Evolutionary conservation across 306 rosid genomes (phyloP).

Genomic region (Acacia confusa): DNA sequence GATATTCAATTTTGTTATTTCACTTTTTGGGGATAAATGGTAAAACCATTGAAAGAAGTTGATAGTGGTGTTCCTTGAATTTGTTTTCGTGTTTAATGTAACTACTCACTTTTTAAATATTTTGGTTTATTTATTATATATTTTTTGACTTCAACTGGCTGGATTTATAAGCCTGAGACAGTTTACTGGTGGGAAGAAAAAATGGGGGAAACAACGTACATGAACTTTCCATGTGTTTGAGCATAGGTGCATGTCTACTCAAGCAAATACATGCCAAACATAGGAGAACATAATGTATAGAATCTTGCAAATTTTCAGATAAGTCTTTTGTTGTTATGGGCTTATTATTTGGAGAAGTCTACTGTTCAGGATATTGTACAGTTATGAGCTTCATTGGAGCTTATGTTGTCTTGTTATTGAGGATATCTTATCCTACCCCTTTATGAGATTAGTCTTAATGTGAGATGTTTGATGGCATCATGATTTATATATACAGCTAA

Average conservation of each 20-base stretch:
- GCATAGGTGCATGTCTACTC: neutral
- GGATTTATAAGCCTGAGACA: neutral
- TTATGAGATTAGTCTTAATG: constrained; percentile 9
- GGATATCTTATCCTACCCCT: neutral
- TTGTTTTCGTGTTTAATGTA: neutral
- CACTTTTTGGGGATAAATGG: neutral
- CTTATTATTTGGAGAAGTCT: neutral
- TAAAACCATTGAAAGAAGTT: neutral
- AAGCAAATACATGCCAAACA: neutral
- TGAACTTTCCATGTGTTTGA: neutral
- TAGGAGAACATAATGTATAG: neutral
- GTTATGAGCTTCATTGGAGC: neutral
- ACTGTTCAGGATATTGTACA: neutral
- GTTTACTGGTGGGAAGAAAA: neutral
- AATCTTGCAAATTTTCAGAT: neutral
- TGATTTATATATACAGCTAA: constrained; percentile 13
- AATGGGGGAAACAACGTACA: neutral
- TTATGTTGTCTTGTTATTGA: neutral
- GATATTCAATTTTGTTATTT: neutral
- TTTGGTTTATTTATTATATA: neutral
- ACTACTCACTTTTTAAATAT: neutral
- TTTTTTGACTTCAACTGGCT: neutral
- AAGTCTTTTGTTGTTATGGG: neutral
- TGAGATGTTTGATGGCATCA: neutral
- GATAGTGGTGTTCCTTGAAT: neutral